Percentiles rank a stretch among this genome's conserved stretches.
phyloP scores from a whole-genome alignment of 352 stramenopile species.

The Pythium sukuiense region DNA sequence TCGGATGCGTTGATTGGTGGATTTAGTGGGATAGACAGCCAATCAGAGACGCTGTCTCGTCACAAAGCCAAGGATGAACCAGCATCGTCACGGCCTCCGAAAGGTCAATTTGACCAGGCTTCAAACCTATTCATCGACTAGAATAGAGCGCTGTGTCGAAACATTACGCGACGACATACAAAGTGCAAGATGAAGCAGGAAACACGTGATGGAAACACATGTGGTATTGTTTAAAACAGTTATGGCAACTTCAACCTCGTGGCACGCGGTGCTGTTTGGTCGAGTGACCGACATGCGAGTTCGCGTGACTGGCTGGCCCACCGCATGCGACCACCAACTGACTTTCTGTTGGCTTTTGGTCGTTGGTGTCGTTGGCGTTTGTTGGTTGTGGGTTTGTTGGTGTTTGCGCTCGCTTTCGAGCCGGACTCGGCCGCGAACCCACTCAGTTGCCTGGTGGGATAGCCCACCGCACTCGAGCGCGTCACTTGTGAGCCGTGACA shows the following conservation, averaged over 20 bases:
- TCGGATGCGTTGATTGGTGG: constrained; percentile 14
- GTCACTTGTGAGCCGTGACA: neutral
- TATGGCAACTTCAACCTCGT: constrained; percentile 9
- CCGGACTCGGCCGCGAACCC: neutral
- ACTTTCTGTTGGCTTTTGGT: neutral
- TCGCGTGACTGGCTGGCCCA: neutral
- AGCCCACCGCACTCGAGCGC: neutral
- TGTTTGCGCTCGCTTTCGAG: neutral
- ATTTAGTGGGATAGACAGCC: constrained; percentile 6
- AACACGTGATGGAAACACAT: neutral
- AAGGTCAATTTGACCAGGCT: constrained; percentile 10
- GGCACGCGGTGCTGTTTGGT: neutral
- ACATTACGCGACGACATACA: constrained; percentile 3
- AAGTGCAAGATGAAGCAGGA: neutral
- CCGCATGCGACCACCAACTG: neutral
- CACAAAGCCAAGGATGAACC: constrained; percentile 24
- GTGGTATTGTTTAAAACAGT: neutral
- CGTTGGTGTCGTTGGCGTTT: neutral
- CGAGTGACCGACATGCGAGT: neutral
- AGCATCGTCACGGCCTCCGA: constrained; percentile 21
- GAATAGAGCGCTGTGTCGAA: constrained; percentile 19
- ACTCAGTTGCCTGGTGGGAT: neutral
- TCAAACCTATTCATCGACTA: constrained; percentile 26
- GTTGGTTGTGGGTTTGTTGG: neutral
- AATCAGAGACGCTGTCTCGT: constrained; percentile 25